These are phyloP conservation scores for Scenedesmus sp. DNA, from an alignment of 163 green algal genomes.

Conservation along the genomic window DNA sequence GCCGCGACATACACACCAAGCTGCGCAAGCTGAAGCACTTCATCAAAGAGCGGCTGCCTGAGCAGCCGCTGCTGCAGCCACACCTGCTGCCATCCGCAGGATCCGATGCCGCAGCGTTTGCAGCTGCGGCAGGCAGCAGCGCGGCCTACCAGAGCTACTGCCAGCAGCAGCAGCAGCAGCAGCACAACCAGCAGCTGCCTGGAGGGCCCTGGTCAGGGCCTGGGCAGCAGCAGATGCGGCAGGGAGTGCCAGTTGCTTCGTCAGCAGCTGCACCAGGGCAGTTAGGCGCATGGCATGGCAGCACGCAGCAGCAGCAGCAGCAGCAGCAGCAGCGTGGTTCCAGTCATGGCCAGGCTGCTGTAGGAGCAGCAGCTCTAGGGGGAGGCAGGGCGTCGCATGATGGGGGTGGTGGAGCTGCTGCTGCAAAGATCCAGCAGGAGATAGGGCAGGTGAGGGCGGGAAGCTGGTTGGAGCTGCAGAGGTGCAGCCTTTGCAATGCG, in stretches of 20 bases:
- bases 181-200: background rate
- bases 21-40: constrained; percentile 50
- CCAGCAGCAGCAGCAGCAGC: background rate
- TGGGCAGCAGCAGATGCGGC: constrained; percentile 4
- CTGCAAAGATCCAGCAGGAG: constrained; percentile 27
- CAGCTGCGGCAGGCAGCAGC: background rate
- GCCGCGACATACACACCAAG: constrained; percentile 42
- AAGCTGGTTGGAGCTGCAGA: background rate
- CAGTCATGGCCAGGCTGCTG: background rate
- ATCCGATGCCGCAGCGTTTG: background rate
- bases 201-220: background rate
- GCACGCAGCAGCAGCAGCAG: constrained; percentile 31
- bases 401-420: background rate
- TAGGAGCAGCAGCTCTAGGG: background rate
- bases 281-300: background rate
- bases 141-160: background rate
- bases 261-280: background rate
- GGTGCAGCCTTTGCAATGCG: background rate
- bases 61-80: background rate
- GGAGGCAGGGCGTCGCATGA: background rate
- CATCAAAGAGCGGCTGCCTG: constrained; percentile 30
- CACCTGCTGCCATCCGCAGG: background rate
- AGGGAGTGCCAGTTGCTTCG: background rate
- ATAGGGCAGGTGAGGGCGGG: background rate
- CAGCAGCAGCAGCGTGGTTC: constrained; percentile 10